phyloP scores from a whole-genome alignment of 345 rosid genomes.

The Lepidium didymum region DNA sequence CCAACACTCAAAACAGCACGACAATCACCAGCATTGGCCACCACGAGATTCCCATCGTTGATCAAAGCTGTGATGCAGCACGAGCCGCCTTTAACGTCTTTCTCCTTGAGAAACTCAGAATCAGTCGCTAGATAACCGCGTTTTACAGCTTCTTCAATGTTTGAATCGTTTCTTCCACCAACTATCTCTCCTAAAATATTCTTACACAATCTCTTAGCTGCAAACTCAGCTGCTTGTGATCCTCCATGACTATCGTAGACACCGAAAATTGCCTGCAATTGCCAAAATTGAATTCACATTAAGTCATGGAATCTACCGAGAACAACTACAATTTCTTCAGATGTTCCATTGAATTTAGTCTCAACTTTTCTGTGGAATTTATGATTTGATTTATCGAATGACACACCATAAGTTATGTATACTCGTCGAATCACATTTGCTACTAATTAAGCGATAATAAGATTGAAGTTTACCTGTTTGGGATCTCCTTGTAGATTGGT shows the following conservation, averaged over 20 bases:
- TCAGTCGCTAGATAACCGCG: constrained; percentile 68
- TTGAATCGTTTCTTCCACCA: constrained; percentile 25
- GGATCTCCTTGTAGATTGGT: constrained; percentile 44
- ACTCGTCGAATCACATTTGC: neutral
- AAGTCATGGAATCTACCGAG: neutral
- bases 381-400: neutral
- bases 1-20: constrained; percentile 80
- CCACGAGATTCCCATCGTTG: constrained; percentile 48
- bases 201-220: constrained; percentile 55
- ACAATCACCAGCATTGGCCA: constrained; percentile 80
- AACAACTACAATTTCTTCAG: neutral
- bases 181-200: constrained; percentile 45
- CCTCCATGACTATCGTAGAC: constrained; percentile 92
- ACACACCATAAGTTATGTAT: neutral
- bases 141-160: constrained; percentile 48
- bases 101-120: constrained; percentile 51
- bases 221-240: constrained; percentile 68
- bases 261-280: constrained; percentile 65
- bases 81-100: constrained; percentile 57
- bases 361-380: neutral
- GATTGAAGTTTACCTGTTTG: constrained; percentile 47
- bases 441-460: neutral
- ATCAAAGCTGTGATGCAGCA: constrained; percentile 84
- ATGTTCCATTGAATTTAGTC: neutral
- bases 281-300: neutral